These are phyloP conservation scores for Pouteria glomerata DNA, from an alignment of 148 eudicot genomes.

Conservation along the genomic window DNA sequence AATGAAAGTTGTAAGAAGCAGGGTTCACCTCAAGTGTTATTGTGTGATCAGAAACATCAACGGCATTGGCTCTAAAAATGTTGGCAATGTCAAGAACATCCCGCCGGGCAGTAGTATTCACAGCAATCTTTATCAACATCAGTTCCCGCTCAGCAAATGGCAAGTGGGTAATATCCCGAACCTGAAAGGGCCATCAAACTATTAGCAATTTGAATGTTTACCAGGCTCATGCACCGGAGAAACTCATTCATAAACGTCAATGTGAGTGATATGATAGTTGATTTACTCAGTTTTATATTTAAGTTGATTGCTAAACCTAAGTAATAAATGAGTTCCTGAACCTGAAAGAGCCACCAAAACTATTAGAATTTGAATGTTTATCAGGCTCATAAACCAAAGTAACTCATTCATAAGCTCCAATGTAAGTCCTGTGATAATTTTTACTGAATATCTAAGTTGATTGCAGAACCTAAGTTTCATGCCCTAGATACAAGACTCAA, in stretches of 20 bases:
- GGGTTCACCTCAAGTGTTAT: conserved; percentile 70
- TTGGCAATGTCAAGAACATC: conserved; percentile 90
- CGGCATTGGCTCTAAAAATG: conserved; percentile 90
- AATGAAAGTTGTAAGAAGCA: neutral
- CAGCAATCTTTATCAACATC: conserved; percentile 93
- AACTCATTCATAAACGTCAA: neutral
- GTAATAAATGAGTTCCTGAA: neutral
- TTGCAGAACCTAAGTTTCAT: neutral
- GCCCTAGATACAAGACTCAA: neutral
- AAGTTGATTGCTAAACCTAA: neutral
- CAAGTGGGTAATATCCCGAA: conserved; percentile 64
- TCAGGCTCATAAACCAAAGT: too few relatives aligned
- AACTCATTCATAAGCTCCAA: too few relatives aligned
- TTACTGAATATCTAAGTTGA: too few relatives aligned
- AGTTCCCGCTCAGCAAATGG: conserved; percentile 96
- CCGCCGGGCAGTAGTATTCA: conserved; percentile 71
- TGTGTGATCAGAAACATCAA: conserved; percentile 97
- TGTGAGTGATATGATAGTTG: neutral
- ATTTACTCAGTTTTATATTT: neutral
- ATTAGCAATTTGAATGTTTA: conserved; percentile 3
- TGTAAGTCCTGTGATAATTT: too few relatives aligned
- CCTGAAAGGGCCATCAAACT: conserved; percentile 32
- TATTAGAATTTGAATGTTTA: too few relatives aligned
- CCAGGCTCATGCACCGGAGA: neutral
- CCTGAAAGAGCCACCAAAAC: too few relatives aligned